A percentile compares a stretch with the other conserved stretches of the same genome.
phyloP scores from a whole-genome alignment of 345 rosid genomes.

The Pugionium cornutum region DNA sequence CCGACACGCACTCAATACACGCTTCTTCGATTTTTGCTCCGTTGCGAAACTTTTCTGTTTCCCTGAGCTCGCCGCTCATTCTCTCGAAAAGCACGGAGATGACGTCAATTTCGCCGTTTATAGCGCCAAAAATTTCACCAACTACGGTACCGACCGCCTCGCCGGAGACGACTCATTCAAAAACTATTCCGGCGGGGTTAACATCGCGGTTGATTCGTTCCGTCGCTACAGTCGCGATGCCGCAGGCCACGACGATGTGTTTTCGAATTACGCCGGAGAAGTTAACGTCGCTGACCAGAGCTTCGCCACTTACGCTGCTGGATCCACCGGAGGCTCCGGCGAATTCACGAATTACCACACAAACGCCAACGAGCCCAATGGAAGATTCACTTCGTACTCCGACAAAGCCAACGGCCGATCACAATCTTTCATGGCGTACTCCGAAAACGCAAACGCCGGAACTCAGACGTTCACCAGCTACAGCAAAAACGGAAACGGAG shows the following conservation, averaged over 20 bases:
- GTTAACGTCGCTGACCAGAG: constrained; percentile 65
- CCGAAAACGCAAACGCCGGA: constrained; percentile 59
- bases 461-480: constrained; percentile 58
- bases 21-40: constrained; percentile 64
- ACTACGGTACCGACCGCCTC: constrained; percentile 55
- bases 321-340: constrained; percentile 67
- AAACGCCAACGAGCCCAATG: constrained; percentile 63
- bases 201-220: constrained; percentile 51
- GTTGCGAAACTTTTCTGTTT: constrained; percentile 83
- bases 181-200: constrained; percentile 50
- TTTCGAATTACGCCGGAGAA: constrained; percentile 48
- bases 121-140: constrained; percentile 62
- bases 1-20: constrained; percentile 51
- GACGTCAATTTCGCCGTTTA: constrained; percentile 59
- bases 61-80: constrained; percentile 49
- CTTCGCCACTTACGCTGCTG: constrained; percentile 68
- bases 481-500: constrained; percentile 69
- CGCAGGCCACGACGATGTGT: constrained; percentile 47
- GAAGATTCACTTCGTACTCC: constrained; percentile 60
- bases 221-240: constrained; percentile 66
- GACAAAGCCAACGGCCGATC: constrained; percentile 50
- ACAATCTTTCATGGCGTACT: constrained; percentile 57
- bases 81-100: constrained; percentile 41
- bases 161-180: constrained; percentile 63
- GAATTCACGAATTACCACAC: constrained; percentile 56